Base-by-base conservation (phyloP, 1,284 basidiomycete genomes). In the Ceratobasidium sp. region DNA sequence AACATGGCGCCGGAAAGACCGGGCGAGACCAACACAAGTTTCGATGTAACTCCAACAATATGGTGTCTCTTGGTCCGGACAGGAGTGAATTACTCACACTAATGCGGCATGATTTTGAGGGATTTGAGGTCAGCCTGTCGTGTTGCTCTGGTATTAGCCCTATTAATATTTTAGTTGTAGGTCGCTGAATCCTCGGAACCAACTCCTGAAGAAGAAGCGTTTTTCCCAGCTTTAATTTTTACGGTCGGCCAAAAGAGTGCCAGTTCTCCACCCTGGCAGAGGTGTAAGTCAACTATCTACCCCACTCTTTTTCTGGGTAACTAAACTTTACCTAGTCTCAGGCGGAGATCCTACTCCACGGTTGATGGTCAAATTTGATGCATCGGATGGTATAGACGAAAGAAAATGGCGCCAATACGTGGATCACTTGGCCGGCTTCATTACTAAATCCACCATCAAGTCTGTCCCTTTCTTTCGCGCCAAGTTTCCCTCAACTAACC, bases 81-180 rank as follows among this genome's bases (percentile, higher is more conserved):
- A 30, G 60, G 35, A 20, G 35, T 64, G 41, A 64, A 20, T 8
- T 14, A 14, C 54, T 52, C n/a, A 41, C n/a, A 23, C n/a, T 73
- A 48, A 18, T 62, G 44, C 16, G 38, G 33, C 20, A 38, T 12
- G 70, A 73, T n/a, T 27, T 73, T 16, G 44, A 27, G 5, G 41
- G 30, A 38, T 62, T 73, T 33, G 27, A 60, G 70, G 70, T 73
- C 27, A 6, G 68, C 4, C 33, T 8, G 33, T 62, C n/a, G 14
- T 30, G 30, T 30, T 59, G 57, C 23, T 52, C 6, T 52, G 50
- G n/a, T 18, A 20, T n/a, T 18, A n/a, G 18, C 38, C n/a, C n/a
- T 52, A 20, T 18, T 52, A 52, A 52, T 18, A 14, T n/a, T 27
- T 6, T 38, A 3, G 12, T 27, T 54, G 8, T 35, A 75, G 73